Percentiles rank a stretch among this genome's conserved stretches.
phyloP scores from a whole-genome alignment of 2,329 filamentous ascomycete genomes.

The Pyrenochaeta sp. region DNA sequence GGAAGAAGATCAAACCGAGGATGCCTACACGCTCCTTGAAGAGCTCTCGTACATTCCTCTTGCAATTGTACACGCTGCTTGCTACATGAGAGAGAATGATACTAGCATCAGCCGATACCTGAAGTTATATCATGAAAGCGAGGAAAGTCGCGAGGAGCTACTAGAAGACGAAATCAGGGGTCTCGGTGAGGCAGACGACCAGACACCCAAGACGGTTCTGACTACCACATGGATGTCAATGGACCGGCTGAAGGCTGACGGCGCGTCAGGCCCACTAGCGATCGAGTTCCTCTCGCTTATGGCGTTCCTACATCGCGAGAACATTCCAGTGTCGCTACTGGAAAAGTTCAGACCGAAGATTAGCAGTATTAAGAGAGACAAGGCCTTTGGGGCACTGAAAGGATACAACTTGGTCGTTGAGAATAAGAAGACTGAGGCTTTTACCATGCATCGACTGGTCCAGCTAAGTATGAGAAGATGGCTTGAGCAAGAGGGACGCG shows the following conservation, averaged over 20 bases:
- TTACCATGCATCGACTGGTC: constrained; percentile 15
- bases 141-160: constrained; percentile 9
- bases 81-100: constrained; percentile 30
- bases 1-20: constrained; percentile 3
- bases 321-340: constrained; percentile 9
- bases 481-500: constrained; percentile 6
- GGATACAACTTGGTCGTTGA: constrained; percentile 8
- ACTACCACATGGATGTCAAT: constrained; percentile 15
- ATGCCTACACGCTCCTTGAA: constrained; percentile 10
- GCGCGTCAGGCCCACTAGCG: constrained; percentile 10
- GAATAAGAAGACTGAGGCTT: constrained; percentile 8
- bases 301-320: constrained; percentile 14
- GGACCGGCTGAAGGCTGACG: constrained; percentile 13
- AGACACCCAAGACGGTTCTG: constrained; percentile 15
- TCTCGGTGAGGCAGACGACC: constrained; percentile 7
- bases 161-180: constrained; percentile 9
- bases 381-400: constrained; percentile 8
- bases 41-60: constrained; percentile 36
- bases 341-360: constrained; percentile 8
- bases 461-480: constrained; percentile 16
- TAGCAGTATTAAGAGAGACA: constrained; percentile 6
- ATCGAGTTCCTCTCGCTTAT: constrained; percentile 12
- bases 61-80: constrained; percentile 14
- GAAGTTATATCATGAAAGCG: constrained; percentile 12
- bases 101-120: constrained; percentile 15